phyloP scores from a whole-genome alignment of 2,329 filamentous ascomycete genomes.

The Diplocarpon mali region DNA sequence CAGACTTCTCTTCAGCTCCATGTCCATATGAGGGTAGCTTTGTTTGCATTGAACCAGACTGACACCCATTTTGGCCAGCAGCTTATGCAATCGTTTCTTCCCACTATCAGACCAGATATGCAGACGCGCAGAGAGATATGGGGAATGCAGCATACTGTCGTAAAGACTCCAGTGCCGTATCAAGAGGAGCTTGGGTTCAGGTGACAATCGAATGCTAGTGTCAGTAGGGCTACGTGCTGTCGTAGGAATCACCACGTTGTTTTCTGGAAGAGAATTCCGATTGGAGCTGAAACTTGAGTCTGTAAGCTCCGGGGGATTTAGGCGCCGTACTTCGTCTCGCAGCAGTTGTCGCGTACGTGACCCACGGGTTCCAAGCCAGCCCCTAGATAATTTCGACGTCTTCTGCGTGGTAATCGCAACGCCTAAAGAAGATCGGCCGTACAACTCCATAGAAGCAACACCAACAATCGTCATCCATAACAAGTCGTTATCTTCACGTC shows the following conservation, averaged over 20 bases:
- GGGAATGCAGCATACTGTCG: constrained; percentile 96
- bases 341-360: constrained; percentile 76
- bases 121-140: constrained; percentile 81
- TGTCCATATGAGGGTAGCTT: constrained; percentile 96
- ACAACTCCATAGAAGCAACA: constrained; percentile 86
- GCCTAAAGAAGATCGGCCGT: constrained; percentile 74
- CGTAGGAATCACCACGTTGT: constrained; percentile 75
- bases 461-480: constrained; percentile 93
- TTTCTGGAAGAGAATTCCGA: constrained; percentile 51
- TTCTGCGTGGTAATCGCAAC: constrained; percentile 53
- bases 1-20: constrained; percentile 83
- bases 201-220: constrained; percentile 81
- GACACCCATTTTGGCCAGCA: constrained; percentile 96
- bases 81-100: constrained; percentile 79
- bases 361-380: constrained; percentile 74
- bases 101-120: constrained; percentile 92
- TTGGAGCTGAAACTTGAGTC: constrained; percentile 45
- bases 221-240: constrained; percentile 83
- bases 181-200: constrained; percentile 85
- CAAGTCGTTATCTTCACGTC: constrained; percentile 91
- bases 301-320: constrained; percentile 66
- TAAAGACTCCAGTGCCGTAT: constrained; percentile 96
- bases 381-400: constrained; percentile 43
- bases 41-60: constrained; percentile 89
- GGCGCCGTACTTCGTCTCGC: constrained; percentile 82